phyloP scores from a whole-genome alignment of 2,329 filamentous ascomycete genomes.

The Ophioceras dolichostomum region DNA sequence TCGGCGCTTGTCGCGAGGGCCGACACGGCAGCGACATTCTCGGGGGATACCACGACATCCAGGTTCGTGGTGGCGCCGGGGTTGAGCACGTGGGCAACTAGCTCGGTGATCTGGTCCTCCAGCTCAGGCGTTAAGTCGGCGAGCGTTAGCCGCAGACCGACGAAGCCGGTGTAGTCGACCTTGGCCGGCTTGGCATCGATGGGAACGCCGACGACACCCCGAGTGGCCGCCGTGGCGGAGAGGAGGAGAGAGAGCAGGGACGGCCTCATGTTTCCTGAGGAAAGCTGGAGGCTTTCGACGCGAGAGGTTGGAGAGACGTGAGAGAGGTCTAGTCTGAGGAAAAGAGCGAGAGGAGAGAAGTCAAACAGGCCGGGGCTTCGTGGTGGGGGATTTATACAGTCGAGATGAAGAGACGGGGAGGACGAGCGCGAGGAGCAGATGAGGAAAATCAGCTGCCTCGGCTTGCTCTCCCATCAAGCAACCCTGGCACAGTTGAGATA shows the following conservation, averaged over 20 bases:
- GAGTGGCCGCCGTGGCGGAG: neutral
- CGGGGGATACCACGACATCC: conserved; percentile 1
- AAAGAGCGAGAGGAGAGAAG: neutral
- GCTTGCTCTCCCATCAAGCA: too few relatives aligned
- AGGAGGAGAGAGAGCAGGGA: conserved; percentile 1
- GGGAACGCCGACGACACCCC: neutral
- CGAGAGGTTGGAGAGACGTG: too few relatives aligned
- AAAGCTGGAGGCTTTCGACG: too few relatives aligned
- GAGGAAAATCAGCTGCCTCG: too few relatives aligned
- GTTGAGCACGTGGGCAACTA: conserved; percentile 3
- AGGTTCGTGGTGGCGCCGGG: neutral
- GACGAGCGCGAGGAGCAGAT: too few relatives aligned
- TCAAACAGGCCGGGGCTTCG: too few relatives aligned
- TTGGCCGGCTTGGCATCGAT: neutral
- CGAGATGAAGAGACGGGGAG: too few relatives aligned
- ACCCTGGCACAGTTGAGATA: too few relatives aligned
- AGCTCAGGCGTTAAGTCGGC: conserved; percentile 1
- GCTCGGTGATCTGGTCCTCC: conserved; percentile 2
- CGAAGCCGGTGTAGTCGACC: conserved; percentile 2
- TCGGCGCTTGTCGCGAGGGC: neutral
- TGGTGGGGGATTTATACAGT: too few relatives aligned
- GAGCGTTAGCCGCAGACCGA: conserved; percentile 1
- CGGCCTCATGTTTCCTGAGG: too few relatives aligned
- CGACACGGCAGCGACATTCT: conserved; percentile 1
- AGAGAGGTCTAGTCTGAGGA: too few relatives aligned